Conservation (phyloP, 2,329 filamentous ascomycete species). For the Ceratocystis variospora region DNA sequence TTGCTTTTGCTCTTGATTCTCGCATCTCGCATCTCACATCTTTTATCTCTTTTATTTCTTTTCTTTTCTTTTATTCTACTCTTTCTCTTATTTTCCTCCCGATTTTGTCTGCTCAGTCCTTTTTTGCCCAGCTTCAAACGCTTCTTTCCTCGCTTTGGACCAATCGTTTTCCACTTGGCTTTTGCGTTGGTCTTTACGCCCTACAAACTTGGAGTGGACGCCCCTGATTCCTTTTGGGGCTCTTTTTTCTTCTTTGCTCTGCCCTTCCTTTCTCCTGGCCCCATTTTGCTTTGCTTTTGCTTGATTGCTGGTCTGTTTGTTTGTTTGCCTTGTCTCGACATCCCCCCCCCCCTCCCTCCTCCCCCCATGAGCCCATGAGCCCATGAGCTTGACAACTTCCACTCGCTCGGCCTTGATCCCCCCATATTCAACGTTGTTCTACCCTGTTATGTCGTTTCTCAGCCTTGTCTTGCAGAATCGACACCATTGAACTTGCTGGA, state of each 20-base stretch:
- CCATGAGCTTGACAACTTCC: too few species aligned
- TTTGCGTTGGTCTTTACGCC: slow-evolving; percentile 1
- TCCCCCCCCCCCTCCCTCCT: too few species aligned
- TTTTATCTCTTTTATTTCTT: neutral
- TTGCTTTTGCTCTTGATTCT: neutral
- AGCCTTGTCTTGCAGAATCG: too few species aligned
- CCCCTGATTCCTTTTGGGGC: neutral
- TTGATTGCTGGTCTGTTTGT: too few species aligned
- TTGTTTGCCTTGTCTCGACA: too few species aligned
- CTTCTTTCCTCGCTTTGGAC: neutral
- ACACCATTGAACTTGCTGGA: too few species aligned
- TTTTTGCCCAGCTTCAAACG: neutral
- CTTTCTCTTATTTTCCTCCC: neutral
- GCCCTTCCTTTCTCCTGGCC: neutral
- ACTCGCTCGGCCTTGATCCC: too few species aligned
- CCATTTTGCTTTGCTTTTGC: too few species aligned
- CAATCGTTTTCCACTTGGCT: neutral
- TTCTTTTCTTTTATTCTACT: neutral
- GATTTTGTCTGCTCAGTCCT: slow-evolving; percentile 8
- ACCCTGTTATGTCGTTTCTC: too few species aligned
- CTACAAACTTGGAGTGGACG: neutral
- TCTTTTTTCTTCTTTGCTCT: neutral
- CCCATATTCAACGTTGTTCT: too few species aligned
- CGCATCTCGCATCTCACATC: neutral
- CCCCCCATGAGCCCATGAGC: too few species aligned